Evolutionary conservation across 352 stramenopile genomes (phyloP).

Genomic region (Phytopythium sindhum): DNA sequence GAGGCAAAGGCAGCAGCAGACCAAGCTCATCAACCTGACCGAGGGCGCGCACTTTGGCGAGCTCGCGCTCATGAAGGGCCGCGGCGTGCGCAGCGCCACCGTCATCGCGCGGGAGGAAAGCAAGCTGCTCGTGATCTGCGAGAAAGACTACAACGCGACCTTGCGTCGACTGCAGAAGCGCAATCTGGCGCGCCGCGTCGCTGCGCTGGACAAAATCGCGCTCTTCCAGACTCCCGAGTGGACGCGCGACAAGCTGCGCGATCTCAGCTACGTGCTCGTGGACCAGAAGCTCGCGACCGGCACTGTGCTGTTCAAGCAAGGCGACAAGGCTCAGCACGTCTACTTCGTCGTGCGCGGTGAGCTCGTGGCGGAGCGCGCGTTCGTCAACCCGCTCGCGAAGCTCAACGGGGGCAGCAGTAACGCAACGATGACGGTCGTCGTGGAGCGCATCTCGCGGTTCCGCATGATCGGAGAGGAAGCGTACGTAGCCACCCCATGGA

Average conservation of each 20-base stretch:
- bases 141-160: conserved; percentile 72
- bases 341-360: conserved; percentile 76
- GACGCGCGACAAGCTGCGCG: conserved; percentile 63
- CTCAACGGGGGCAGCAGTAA: conserved; percentile 16
- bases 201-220: conserved; percentile 56
- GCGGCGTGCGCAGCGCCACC: conserved; percentile 64
- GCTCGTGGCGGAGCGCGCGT: conserved; percentile 47
- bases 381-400: conserved; percentile 34
- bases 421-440: conserved; percentile 23
- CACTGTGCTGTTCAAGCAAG: conserved; percentile 49
- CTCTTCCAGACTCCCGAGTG: conserved; percentile 76
- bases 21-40: conserved; percentile 67
- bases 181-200: conserved; percentile 54
- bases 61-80: conserved; percentile 71
- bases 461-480: conserved; percentile 68
- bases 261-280: conserved; percentile 68
- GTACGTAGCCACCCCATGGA: conserved; percentile 29
- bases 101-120: conserved; percentile 60
- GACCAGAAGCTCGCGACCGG: conserved; percentile 54
- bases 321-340: conserved; percentile 55
- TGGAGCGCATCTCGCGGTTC: conserved; percentile 55
- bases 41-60: conserved; percentile 71
- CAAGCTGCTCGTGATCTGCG: conserved; percentile 66
- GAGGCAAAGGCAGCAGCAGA: conserved; percentile 49
- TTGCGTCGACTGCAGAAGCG: conserved; percentile 69